These are phyloP conservation scores for Spinellus fusiger DNA, from an alignment of 192 early-diverging fungal genomes.

Conservation along the genomic window DNA sequence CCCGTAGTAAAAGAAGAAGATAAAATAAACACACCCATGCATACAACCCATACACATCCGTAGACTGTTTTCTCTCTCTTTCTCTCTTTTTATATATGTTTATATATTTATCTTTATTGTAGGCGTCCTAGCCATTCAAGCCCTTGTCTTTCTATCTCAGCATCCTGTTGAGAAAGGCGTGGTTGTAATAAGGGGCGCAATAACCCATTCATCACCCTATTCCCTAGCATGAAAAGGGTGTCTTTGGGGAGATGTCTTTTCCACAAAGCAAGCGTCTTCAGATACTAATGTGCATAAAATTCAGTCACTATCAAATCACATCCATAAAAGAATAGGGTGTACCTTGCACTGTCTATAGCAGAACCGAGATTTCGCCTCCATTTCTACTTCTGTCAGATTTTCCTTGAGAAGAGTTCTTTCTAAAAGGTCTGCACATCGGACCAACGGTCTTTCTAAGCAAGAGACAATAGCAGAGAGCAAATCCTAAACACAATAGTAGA, in stretches of 20 bases:
- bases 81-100: too few relatives aligned
- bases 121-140: slow-evolving; percentile 1
- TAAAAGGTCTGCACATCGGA: slow-evolving; percentile 19
- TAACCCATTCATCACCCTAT: slow-evolving; percentile 6
- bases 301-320: background rate
- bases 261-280: slow-evolving; percentile 10
- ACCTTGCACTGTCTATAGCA: slow-evolving; percentile 26
- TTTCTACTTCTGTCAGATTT: background rate
- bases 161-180: background rate
- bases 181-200: slow-evolving; percentile 14
- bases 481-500: slow-evolving; percentile 2
- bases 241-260: slow-evolving; percentile 8
- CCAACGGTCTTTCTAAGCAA: slow-evolving; percentile 8
- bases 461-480: slow-evolving; percentile 4
- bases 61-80: too few relatives aligned
- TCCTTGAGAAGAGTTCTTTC: background rate
- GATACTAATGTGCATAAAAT: background rate
- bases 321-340: background rate
- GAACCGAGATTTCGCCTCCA: slow-evolving; percentile 20
- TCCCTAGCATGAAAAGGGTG: background rate
- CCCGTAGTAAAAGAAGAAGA: slow-evolving; percentile 13
- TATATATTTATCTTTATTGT: background rate
- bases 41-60: too few relatives aligned
- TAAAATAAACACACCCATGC: background rate
- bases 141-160: slow-evolving; percentile 1